A percentile compares a stretch with the other conserved stretches of the same genome.
Evolutionary conservation across 2,329 filamentous ascomycete genomes (phyloP).

Genomic region (Aspergillus sp.): DNA sequence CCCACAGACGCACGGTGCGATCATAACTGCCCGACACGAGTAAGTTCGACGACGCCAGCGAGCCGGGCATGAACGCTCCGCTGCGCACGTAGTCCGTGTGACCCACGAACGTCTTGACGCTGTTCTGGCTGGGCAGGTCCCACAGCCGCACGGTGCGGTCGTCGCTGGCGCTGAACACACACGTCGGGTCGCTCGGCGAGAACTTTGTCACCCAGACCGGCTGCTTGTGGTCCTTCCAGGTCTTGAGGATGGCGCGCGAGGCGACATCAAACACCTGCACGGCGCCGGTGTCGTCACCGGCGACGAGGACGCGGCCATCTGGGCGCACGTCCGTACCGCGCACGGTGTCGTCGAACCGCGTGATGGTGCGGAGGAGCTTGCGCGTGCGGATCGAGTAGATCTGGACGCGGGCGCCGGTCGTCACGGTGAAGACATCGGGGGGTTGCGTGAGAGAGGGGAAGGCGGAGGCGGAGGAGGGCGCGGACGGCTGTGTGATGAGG

Average conservation of each 20-base stretch:
- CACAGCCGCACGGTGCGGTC: conserved; percentile 90
- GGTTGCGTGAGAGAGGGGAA: conserved; percentile 46
- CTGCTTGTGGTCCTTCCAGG: conserved; percentile 92
- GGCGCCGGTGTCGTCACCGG: conserved; percentile 85
- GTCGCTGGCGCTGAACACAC: conserved; percentile 84
- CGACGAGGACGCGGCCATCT: conserved; percentile 84
- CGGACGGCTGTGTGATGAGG: conserved; percentile 72
- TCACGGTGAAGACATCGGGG: conserved; percentile 74
- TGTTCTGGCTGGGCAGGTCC: conserved; percentile 81
- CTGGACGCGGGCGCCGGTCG: conserved; percentile 89
- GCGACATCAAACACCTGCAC: conserved; percentile 94
- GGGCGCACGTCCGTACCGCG: conserved; percentile 83
- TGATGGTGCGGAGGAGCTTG: conserved; percentile 90
- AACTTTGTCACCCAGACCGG: conserved; percentile 90
- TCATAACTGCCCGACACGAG: conserved; percentile 92
- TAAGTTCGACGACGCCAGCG: conserved; percentile 62
- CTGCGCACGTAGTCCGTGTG: conserved; percentile 91
- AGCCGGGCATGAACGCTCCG: conserved; percentile 76
- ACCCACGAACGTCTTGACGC: conserved; percentile 74
- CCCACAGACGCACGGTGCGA: conserved; percentile 89
- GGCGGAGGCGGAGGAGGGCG: conserved; percentile 42
- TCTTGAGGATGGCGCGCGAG: conserved; percentile 88
- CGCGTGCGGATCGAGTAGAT: conserved; percentile 90
- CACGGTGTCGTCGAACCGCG: conserved; percentile 86
- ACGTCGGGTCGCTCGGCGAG: conserved; percentile 83